A percentile compares a stretch with the other conserved stretches of the same genome.
phyloP scores from a whole-genome alignment of 1,284 basidiomycete species.

The Waitea zeae region DNA sequence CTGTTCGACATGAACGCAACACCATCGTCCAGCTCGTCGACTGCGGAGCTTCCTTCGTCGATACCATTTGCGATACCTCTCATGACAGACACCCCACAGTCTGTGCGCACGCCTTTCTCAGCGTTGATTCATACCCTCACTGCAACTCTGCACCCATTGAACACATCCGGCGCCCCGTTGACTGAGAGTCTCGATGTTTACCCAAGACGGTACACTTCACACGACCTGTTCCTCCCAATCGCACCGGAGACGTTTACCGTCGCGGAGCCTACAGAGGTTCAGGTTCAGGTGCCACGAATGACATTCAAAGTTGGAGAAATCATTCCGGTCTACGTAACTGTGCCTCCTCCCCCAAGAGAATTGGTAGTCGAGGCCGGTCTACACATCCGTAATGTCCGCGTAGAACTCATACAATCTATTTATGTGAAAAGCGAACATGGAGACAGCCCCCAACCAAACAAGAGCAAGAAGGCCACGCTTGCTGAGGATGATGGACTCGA shows the following conservation, averaged over 20 bases:
- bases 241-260: conserved; percentile 40
- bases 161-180: conserved; percentile 20
- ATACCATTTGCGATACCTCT: conserved; percentile 66
- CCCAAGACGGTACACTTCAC: conserved; percentile 55
- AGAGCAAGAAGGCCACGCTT: not conserved
- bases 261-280: conserved; percentile 42
- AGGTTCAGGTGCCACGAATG: conserved; percentile 53
- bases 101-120: conserved; percentile 51
- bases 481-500: too few species aligned
- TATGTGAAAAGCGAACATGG: conserved; percentile 21
- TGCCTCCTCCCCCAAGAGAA: conserved; percentile 48
- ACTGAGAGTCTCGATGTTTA: conserved; percentile 46
- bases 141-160: conserved; percentile 39
- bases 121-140: conserved; percentile 47
- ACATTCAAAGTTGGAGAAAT: conserved; percentile 50
- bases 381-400: conserved; percentile 54
- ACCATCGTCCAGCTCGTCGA: conserved; percentile 14
- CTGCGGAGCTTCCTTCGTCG: conserved; percentile 30
- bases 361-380: conserved; percentile 48
- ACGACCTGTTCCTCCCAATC: conserved; percentile 30
- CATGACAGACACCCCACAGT: conserved; percentile 57
- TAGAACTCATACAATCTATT: conserved; percentile 50
- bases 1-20: too few species aligned
- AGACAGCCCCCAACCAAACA: not conserved
- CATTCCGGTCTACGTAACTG: conserved; percentile 60